Evolutionary conservation across 805 yeast genomes (phyloP), one percentile per base, ranked within the genome.

Genomic region (Crinitomyces ghanaensis): DNA sequence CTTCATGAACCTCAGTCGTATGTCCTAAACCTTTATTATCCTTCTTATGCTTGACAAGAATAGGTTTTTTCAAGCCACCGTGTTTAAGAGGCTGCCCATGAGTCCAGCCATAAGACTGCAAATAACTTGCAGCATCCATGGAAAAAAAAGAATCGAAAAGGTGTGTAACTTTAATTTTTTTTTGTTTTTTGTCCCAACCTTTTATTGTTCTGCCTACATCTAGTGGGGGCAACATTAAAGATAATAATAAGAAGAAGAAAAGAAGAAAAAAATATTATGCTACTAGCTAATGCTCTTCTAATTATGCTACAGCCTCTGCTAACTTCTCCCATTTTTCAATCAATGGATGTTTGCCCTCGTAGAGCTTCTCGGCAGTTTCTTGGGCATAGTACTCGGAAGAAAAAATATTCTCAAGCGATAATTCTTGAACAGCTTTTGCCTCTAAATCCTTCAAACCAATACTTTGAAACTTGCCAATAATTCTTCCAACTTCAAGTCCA

Each of bases 1-100:
- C 78, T 43, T 82, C 94, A 11, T 76, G 70, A 44, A 83, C 91
- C 33, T 74, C 77, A 6, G 64, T 60, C 16, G 69, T 67, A 50
- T 79, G 77, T 0, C 98, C 98, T 17, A 88, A 65, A 6, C 98
- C 98, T 51, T 84, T 85, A 37, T 74, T 76, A 50, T 88, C 95
- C 45, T 74, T 77, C 57, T 91, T 85, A 50, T 88, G 96, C 44
- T 78, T 79, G 35, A 91, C 95, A 40, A 88, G 57, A 26, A 88
- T 74, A 0, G 98, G 97, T 45, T 74, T 82, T 46, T 68, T 74
- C 33, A 88, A 56, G 1, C 95, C 93, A 3, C 94, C 95, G 28
- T 66, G 55, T 41, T 67, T 72, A 22, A 88, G 60, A 0, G 93
- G 93, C 44, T 84, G 82, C 1, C 98, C 98, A 44, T 83, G 88